Conservation (phyloP, 1,284 basidiomycete genomes). For the Golubevia sp. region DNA sequence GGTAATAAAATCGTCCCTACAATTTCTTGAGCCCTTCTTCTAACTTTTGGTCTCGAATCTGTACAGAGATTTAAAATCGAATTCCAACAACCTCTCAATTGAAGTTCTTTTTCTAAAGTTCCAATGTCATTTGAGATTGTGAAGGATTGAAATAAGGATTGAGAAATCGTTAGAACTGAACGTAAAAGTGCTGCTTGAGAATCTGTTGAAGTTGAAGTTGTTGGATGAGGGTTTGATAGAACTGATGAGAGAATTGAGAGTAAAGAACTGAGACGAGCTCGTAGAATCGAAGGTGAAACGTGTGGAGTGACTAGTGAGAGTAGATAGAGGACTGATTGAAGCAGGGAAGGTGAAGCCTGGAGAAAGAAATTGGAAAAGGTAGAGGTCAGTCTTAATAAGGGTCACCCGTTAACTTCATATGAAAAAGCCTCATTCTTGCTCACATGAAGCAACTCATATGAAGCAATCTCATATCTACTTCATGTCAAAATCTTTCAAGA, state of each 20-base stretch:
- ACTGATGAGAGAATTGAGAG: slow-evolving; percentile 38
- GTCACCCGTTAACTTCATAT: not conserved
- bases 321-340: slow-evolving; percentile 47
- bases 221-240: slow-evolving; percentile 39
- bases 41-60: slow-evolving; percentile 90
- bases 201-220: slow-evolving; percentile 18
- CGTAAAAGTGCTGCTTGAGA: too few relatives aligned
- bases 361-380: slow-evolving; percentile 13
- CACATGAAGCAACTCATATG: too few relatives aligned
- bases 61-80: slow-evolving; percentile 80
- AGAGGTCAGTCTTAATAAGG: not conserved
- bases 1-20: slow-evolving; percentile 70
- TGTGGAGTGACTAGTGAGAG: slow-evolving; percentile 47
- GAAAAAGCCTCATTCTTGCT: too few relatives aligned
- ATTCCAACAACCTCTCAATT: slow-evolving; percentile 63
- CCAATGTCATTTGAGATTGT: slow-evolving; percentile 69
- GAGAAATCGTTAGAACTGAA: too few relatives aligned
- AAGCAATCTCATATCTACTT: too few relatives aligned
- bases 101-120: slow-evolving; percentile 33
- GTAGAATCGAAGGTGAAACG: slow-evolving; percentile 37
- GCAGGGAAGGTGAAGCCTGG: slow-evolving; percentile 13
- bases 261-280: slow-evolving; percentile 35
- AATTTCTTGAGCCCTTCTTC: slow-evolving; percentile 85
- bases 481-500: too few relatives aligned
- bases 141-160: slow-evolving; percentile 65